Percentiles rank a stretch among this genome's conserved stretches.
Conservation (phyloP, 345 rosid species). For the Citrus inodora region DNA sequence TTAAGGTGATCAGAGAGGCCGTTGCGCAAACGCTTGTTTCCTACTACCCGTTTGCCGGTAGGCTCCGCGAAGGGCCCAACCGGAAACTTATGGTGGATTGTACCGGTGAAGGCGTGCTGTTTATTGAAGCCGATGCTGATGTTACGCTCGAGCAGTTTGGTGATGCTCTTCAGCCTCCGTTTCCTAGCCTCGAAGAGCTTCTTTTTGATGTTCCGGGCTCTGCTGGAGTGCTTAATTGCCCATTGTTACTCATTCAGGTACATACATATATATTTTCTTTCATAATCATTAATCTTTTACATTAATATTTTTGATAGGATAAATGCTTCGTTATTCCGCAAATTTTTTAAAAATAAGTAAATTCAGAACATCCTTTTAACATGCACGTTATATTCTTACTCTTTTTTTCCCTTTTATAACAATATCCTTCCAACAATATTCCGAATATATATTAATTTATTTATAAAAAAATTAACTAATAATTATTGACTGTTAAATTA, state of each 20-base stretch:
- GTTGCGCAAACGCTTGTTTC: conserved; percentile 35
- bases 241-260: conserved; percentile 55
- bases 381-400: too few relatives aligned
- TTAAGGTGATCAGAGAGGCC: conserved; percentile 34
- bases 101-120: conserved; percentile 42
- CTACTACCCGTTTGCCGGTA: conserved; percentile 56
- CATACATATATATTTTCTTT: neutral
- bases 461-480: too few relatives aligned
- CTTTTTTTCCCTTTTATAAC: too few relatives aligned
- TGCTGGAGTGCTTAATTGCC: conserved; percentile 30
- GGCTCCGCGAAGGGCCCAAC: conserved; percentile 40
- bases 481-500: too few relatives aligned
- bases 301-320: neutral
- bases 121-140: conserved; percentile 54
- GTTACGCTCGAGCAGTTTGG: conserved; percentile 40
- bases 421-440: too few relatives aligned
- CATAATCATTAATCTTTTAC: neutral
- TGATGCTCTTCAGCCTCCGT: conserved; percentile 46
- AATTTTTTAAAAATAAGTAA: too few relatives aligned
- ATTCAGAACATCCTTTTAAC: too few relatives aligned
- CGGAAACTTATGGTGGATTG: conserved; percentile 58
- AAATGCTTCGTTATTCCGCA: too few relatives aligned
- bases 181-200: conserved; percentile 52
- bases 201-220: conserved; percentile 54
- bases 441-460: too few relatives aligned